Percentiles rank a stretch among this genome's conserved stretches.
Evolutionary conservation across 805 yeast species (phyloP).

Genomic region (Ogataea pini): DNA sequence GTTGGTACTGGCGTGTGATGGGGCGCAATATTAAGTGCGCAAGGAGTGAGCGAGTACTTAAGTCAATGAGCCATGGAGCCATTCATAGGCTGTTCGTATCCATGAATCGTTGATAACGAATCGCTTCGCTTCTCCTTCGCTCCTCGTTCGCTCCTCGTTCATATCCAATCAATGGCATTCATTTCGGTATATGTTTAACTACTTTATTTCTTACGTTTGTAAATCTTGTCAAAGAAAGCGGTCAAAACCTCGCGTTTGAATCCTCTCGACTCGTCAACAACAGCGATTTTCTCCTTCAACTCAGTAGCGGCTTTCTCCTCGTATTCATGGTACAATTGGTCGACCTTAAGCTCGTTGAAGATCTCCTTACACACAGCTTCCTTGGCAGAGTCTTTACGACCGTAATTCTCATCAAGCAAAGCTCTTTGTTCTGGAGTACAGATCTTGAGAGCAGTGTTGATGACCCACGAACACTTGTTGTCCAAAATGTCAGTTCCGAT

Average conservation of each 20-base stretch:
- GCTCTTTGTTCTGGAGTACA: conserved; percentile 80
- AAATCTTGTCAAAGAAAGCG: conserved; percentile 83
- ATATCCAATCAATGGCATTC: not conserved
- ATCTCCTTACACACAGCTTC: conserved; percentile 74
- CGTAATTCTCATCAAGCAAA: conserved; percentile 84
- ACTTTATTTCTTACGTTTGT: conserved; percentile 82
- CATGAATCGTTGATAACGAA: too few species aligned
- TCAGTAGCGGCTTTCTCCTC: conserved; percentile 76
- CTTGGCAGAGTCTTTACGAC: conserved; percentile 67
- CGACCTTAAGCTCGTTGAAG: conserved; percentile 73
- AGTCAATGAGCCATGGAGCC: too few species aligned
- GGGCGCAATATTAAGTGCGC: too few species aligned
- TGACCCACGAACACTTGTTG: conserved; percentile 97
- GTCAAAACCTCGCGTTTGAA: conserved; percentile 85
- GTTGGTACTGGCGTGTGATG: conserved; percentile 35
- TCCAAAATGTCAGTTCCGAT: conserved; percentile 98
- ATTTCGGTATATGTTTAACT: not conserved
- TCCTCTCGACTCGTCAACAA: conserved; percentile 88
- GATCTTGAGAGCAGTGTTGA: conserved; percentile 85
- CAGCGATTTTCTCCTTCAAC: conserved; percentile 62
- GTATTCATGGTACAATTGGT: conserved; percentile 69
- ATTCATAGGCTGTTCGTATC: too few species aligned
- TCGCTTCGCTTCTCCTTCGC: not conserved
- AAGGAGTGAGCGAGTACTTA: too few species aligned
- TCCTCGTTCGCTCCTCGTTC: too few species aligned